Base-by-base conservation (phyloP, 1,284 basidiomycete genomes). In the Apiotrichum laibachii region DNA sequence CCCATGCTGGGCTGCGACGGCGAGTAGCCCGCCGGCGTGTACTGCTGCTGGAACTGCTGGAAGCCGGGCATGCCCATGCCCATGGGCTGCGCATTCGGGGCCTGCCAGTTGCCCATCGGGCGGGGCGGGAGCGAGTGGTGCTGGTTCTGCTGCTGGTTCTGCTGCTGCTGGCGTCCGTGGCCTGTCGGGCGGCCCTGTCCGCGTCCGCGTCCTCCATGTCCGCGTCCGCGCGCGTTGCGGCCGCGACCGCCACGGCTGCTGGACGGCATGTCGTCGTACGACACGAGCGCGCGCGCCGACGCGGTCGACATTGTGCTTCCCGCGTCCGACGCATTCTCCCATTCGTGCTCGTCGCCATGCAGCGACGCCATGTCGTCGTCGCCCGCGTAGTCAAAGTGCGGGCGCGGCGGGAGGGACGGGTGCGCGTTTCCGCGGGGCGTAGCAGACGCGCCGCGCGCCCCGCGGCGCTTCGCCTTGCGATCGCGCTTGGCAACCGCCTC, bases 401-500 rank as follows among this genome's bases (percentile, higher is more conserved):
- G 73, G 40, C 70, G 52, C 0, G 60, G 33, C 11, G 74, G 73
- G 26, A 75, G 56, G 11, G 37, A 43, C 26, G 50, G 21, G n/a
- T 47, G 49, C 21, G 21, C 22, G 15, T 19, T 42, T 6, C 22
- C 21, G 37, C 19, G 33, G 45, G 50, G 49, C 46, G 34, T 18
- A 50, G 31, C 47, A 39, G 53, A 55, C 40, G 21, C 44, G 40
- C 19, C 56, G 40, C 42, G 34, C 21, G 42, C 54, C 37, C 57
- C 45, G n/a, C 34, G 40, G 48, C 34, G 51, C 52, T 50, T 56
- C 33, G 53, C 50, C 52, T 57, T 61, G 21, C 53, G 45, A 55
- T 49, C 55, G 31, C 73, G 65, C 68, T 79, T 81, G 35, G 81
- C 81, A 49, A 77, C 79, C 7, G 77, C 77, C 63, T 84, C 83